Conservation (phyloP, 371 early-diverging fungal genomes). For the Rhizopus delemar region DNA sequence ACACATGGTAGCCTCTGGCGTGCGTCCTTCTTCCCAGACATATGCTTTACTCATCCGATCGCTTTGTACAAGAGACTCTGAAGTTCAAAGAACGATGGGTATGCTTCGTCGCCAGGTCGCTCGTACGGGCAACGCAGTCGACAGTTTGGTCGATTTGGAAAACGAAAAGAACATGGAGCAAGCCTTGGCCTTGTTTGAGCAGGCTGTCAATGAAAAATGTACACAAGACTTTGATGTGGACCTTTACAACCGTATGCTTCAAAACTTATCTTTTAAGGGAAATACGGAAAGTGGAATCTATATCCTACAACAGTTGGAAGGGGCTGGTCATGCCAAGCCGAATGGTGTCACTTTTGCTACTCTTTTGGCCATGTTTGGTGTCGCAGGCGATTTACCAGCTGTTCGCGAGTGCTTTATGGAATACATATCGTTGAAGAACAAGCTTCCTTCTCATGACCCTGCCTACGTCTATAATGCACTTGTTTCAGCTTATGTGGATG, state of each 20-base stretch:
- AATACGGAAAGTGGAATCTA: constrained; percentile 47
- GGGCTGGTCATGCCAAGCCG: constrained; percentile 32
- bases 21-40: constrained; percentile 42
- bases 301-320: constrained; percentile 54
- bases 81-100: constrained; percentile 39
- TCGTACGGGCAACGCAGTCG: constrained; percentile 26
- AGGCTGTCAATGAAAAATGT: constrained; percentile 37
- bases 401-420: constrained; percentile 52
- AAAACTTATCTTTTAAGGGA: constrained; percentile 38
- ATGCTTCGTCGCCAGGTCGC: constrained; percentile 33
- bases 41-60: constrained; percentile 46
- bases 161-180: constrained; percentile 43
- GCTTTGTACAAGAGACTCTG: constrained; percentile 43
- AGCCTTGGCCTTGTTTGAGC: constrained; percentile 47
- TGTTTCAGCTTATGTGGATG: constrained; percentile 46
- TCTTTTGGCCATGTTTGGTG: constrained; percentile 49
- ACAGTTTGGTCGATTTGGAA: constrained; percentile 32
- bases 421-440: constrained; percentile 29
- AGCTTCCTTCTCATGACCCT: constrained; percentile 36
- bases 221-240: constrained; percentile 47
- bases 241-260: constrained; percentile 47
- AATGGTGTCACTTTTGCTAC: constrained; percentile 46
- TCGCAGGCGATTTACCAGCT: constrained; percentile 45
- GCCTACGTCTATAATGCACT: constrained; percentile 46
- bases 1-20: constrained; percentile 46